phyloP scores from a whole-genome alignment of 2,329 filamentous ascomycete species.

The Ophiostoma ips region DNA sequence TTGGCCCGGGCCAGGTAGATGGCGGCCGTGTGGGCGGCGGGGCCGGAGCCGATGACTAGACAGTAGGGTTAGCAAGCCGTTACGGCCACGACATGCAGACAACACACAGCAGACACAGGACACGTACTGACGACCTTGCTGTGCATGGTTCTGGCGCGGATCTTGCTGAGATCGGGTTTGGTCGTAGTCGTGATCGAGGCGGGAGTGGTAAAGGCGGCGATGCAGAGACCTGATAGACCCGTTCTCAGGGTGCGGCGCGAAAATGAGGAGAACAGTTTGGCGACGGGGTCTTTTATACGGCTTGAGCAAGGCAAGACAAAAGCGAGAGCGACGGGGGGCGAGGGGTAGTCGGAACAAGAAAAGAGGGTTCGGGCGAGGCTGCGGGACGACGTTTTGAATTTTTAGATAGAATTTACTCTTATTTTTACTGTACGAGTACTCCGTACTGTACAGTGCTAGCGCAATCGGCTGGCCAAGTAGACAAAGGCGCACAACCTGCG shows the following conservation, averaged over 20 bases:
- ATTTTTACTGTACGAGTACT: no score
- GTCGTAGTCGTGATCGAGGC: constrained; percentile 42
- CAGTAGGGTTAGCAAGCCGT: constrained; percentile 10
- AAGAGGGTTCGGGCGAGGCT: background rate
- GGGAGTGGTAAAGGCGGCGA: constrained; percentile 55
- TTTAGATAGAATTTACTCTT: background rate
- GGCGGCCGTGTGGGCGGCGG: constrained; percentile 92
- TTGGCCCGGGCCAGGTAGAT: constrained; percentile 93
- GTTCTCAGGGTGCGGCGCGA: constrained; percentile 66
- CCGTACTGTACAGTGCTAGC: no score
- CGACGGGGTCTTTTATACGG: constrained; percentile 24
- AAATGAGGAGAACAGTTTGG: constrained; percentile 85
- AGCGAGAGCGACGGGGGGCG: background rate
- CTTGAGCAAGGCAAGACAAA: background rate
- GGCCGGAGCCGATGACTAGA: constrained; percentile 84
- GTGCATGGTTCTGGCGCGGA: constrained; percentile 57
- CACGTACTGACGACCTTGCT: constrained; percentile 73
- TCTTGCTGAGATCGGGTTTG: constrained; percentile 22
- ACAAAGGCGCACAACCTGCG: background rate
- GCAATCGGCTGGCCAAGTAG: background rate
- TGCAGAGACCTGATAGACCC: constrained; percentile 56
- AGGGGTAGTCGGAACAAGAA: no score
- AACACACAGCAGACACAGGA: constrained; percentile 9
- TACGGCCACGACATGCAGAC: no score
- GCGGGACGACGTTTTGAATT: no score